Percentiles rank a stretch among this genome's conserved stretches.
These are phyloP conservation scores for Apophysomyces ossiformis DNA, from an alignment of 371 early-diverging fungal genomes.

Conservation along the genomic window DNA sequence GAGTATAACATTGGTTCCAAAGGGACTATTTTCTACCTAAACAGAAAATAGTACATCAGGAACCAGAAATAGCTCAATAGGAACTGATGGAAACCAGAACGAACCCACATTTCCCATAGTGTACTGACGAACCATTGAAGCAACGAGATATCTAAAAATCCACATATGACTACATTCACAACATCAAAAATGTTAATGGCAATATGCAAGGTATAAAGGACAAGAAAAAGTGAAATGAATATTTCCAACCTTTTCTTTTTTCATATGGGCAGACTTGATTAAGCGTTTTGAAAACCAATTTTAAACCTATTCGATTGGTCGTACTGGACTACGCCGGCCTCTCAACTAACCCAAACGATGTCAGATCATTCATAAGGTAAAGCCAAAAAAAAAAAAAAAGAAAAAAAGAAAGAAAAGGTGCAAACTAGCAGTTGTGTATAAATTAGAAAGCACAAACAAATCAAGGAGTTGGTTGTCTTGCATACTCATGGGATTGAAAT, in stretches of 20 bases:
- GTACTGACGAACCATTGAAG: conserved; percentile 1
- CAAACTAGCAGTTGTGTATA: not conserved
- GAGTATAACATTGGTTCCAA: no score
- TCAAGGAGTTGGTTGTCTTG: conserved; percentile 3
- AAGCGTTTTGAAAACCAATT: conserved; percentile 2
- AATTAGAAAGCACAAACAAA: conserved; percentile 1
- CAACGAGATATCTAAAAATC: conserved; percentile 4
- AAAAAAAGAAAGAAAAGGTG: conserved; percentile 8
- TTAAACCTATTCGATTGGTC: conserved; percentile 11
- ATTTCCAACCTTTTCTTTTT: conserved; percentile 1
- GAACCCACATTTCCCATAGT: no score
- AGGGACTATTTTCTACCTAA: no score
- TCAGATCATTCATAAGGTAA: conserved; percentile 10
- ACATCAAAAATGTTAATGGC: not conserved
- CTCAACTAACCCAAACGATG: conserved; percentile 5
- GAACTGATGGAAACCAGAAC: no score
- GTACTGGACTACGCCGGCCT: conserved; percentile 6
- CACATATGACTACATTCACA: not conserved
- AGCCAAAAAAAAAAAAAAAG: not conserved
- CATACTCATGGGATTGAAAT: not conserved
- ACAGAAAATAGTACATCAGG: no score
- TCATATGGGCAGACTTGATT: conserved; percentile 6
- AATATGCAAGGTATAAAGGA: conserved; percentile 5
- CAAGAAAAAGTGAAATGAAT: conserved; percentile 4
- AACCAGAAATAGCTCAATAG: no score